phyloP scores from a whole-genome alignment of 805 yeast genomes.

The Kazachstania kunashirensis region DNA sequence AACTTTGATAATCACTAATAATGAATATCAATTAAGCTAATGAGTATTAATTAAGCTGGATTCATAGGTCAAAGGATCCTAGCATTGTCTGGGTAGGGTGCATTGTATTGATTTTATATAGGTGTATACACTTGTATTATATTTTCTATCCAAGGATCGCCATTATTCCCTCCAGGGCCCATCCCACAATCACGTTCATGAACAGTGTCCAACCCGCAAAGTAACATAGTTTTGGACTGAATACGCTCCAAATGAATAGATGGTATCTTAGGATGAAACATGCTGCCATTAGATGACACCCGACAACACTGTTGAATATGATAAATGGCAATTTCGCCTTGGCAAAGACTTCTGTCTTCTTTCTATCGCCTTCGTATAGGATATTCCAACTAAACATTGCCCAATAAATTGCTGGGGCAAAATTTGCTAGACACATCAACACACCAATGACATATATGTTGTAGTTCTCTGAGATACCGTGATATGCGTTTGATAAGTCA shows the following conservation, averaged over 20 bases:
- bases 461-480: slow-evolving; percentile 63
- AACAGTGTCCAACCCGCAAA: slow-evolving; percentile 64
- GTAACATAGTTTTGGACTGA: slow-evolving; percentile 83
- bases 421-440: slow-evolving; percentile 74
- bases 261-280: slow-evolving; percentile 74
- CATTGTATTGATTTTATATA: no score
- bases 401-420: slow-evolving; percentile 83
- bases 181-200: slow-evolving; percentile 36
- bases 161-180: slow-evolving; percentile 16
- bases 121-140: background rate
- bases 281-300: slow-evolving; percentile 51
- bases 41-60: no score
- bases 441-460: slow-evolving; percentile 63
- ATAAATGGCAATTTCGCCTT: slow-evolving; percentile 25
- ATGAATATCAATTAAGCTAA: no score
- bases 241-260: slow-evolving; percentile 94
- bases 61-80: no score
- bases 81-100: no score
- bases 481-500: slow-evolving; percentile 85
- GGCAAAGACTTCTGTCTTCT: slow-evolving; percentile 11
- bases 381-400: slow-evolving; percentile 31
- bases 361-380: slow-evolving; percentile 6
- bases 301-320: slow-evolving; percentile 50
- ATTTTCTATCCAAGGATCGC: background rate
- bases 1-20: no score